These are phyloP conservation scores for Themeda triandra DNA, from an alignment of 176 grass and related monocot genomes.

Conservation along the genomic window DNA sequence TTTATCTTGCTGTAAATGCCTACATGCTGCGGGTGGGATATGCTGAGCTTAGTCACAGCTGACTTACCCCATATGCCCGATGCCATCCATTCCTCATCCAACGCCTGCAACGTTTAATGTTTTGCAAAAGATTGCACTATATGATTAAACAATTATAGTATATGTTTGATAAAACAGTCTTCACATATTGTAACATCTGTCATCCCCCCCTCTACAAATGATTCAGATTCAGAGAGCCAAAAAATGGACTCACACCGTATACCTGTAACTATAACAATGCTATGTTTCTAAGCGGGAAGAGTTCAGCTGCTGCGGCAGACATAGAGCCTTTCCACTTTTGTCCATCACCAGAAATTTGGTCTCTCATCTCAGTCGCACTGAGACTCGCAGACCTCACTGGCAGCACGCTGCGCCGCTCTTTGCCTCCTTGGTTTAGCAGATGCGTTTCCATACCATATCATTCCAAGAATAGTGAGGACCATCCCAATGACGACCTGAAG, in stretches of 20 bases:
- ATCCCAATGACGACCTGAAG: too few species aligned
- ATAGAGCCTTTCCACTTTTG: not conserved
- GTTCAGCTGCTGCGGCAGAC: not conserved
- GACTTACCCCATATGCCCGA: too few species aligned
- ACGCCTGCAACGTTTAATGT: not conserved
- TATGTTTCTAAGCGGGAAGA: not conserved
- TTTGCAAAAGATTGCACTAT: slow-evolving; percentile 11
- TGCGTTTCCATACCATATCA: too few species aligned
- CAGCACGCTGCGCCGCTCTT: slow-evolving; percentile 44
- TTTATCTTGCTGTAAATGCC: too few species aligned
- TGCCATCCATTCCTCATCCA: too few species aligned
- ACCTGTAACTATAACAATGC: slow-evolving; percentile 22
- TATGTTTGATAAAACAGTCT: not conserved
- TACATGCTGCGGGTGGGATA: too few species aligned
- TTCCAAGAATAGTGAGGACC: too few species aligned
- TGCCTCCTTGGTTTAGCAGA: slow-evolving; percentile 66
- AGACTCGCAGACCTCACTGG: slow-evolving; percentile 40
- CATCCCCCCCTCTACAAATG: not conserved
- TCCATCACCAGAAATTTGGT: slow-evolving; percentile 28
- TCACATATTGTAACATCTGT: not conserved
- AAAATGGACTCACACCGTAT: slow-evolving; percentile 11
- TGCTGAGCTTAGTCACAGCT: too few species aligned
- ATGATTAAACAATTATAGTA: not conserved
- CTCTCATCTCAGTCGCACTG: not conserved
- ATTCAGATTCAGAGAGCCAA: not conserved